A percentile compares a stretch with the other conserved stretches of the same genome.
Conservation (phyloP, 257 asterid genomes). For the Capsicum baccatum region DNA sequence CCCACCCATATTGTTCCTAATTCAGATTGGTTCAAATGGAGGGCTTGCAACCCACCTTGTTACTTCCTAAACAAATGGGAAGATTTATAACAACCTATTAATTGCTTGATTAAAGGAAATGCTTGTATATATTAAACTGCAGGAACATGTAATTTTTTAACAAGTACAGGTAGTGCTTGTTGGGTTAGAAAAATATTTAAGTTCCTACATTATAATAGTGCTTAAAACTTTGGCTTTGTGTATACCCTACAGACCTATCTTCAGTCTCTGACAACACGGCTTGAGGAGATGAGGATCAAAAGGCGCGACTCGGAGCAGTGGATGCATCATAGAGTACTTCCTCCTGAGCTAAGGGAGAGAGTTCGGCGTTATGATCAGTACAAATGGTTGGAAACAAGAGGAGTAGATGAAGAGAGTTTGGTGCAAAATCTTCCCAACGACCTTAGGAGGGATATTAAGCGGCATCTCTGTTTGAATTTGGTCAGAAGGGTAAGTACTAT, state of each 20-base stretch:
- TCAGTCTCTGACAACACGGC: conserved; percentile 84
- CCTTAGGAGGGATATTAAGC: conserved; percentile 85
- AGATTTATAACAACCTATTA: neutral
- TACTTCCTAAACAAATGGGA: conserved; percentile 5
- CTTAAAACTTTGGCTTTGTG: conserved; percentile 28
- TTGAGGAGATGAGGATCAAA: conserved; percentile 95
- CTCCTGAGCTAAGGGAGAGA: conserved; percentile 79
- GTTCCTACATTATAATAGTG: neutral
- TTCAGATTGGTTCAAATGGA: conserved; percentile 3
- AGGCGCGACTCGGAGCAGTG: conserved; percentile 95
- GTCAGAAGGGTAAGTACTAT: conserved; percentile 72
- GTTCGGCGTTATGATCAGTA: conserved; percentile 92
- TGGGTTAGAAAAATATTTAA: neutral
- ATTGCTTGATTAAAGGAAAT: neutral
- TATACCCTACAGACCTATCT: conserved; percentile 75
- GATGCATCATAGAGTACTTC: conserved; percentile 98
- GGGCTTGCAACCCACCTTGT: neutral
- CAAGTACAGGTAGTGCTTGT: neutral
- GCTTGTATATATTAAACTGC: neutral
- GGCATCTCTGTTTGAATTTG: conserved; percentile 87
- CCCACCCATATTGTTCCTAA: neutral
- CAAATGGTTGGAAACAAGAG: conserved; percentile 94
- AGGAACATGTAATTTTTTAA: neutral
- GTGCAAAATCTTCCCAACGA: conserved; percentile 90
- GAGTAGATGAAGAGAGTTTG: conserved; percentile 89